Percentiles rank a stretch among this genome's conserved stretches.
These are phyloP conservation scores for Guadua angustifolia DNA, from an alignment of 176 grass and related monocot genomes.

Conservation along the genomic window DNA sequence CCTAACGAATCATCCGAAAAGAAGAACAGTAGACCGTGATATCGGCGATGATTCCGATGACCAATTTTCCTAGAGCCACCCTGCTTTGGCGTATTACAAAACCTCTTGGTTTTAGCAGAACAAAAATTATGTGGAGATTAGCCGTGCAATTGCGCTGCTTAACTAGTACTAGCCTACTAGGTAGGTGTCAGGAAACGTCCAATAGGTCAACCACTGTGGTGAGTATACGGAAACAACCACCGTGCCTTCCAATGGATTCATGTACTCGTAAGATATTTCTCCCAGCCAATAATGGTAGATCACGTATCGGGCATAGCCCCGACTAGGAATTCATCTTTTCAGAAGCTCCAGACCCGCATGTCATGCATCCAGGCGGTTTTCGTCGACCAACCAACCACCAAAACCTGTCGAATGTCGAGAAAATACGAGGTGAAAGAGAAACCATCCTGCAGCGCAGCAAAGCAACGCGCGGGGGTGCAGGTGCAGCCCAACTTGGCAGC, in stretches of 20 bases:
- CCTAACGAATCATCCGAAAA: too few relatives aligned
- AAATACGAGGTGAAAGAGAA: conserved; percentile 13
- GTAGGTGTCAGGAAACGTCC: background rate
- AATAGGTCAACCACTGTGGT: background rate
- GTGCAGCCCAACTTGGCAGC: background rate
- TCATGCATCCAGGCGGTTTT: conserved; percentile 5
- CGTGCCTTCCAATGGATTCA: background rate
- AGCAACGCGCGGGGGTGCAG: conserved; percentile 16
- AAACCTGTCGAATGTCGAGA: background rate
- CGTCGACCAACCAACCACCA: conserved; percentile 18
- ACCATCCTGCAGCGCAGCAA: background rate
- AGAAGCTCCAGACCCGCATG: background rate
- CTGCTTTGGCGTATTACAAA: too few relatives aligned
- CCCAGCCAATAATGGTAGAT: background rate
- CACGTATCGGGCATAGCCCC: too few relatives aligned
- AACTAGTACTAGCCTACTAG: background rate
- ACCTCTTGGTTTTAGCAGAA: too few relatives aligned
- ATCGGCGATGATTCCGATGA: too few relatives aligned
- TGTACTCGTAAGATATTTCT: background rate
- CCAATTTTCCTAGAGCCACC: too few relatives aligned
- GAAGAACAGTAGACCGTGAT: too few relatives aligned
- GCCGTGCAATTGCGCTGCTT: background rate
- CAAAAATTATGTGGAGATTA: background rate
- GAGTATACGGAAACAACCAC: background rate
- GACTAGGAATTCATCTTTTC: background rate